A percentile compares a stretch with the other conserved stretches of the same genome.
These are phyloP conservation scores for Saussurea involucrata DNA, from an alignment of 129 eudicot species.

Conservation along the genomic window DNA sequence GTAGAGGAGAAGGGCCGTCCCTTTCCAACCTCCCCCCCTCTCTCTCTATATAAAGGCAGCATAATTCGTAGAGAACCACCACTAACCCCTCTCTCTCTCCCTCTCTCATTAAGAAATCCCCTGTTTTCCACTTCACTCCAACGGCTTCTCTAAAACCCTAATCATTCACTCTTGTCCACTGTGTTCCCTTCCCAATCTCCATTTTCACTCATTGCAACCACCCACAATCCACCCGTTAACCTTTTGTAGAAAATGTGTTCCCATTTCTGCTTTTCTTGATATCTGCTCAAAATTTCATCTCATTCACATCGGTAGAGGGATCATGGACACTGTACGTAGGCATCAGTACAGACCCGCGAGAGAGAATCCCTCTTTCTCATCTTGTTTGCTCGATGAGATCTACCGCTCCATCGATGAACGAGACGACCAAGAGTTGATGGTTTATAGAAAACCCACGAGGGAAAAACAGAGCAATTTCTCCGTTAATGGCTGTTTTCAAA, in stretches of 20 bases:
- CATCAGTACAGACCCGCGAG: constrained; percentile 21
- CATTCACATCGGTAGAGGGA: neutral
- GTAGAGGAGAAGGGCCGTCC: constrained; percentile 1
- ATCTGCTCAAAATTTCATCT: neutral
- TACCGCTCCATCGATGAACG: constrained; percentile 74
- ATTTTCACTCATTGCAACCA: constrained; percentile 25
- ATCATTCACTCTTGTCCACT: constrained; percentile 35
- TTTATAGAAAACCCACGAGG: constrained; percentile 21
- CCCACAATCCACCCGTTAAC: neutral
- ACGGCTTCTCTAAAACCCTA: constrained; percentile 19
- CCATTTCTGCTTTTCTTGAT: neutral
- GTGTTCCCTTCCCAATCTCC: constrained; percentile 30
- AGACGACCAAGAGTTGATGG: constrained; percentile 11
- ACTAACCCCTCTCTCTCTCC: constrained; percentile 1
- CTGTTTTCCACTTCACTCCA: constrained; percentile 39
- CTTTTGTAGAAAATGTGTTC: constrained; percentile 23
- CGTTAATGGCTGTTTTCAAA: neutral
- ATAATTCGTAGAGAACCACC: constrained; percentile 22
- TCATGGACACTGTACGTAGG: neutral
- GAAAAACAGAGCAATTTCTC: constrained; percentile 20
- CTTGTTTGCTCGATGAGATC: constrained; percentile 74
- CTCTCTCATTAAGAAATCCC: constrained; percentile 19
- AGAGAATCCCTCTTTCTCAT: constrained; percentile 70
- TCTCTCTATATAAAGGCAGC: constrained; percentile 30
- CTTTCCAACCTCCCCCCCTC: constrained; percentile 9